These are phyloP conservation scores for Carex cristatella DNA, from an alignment of 176 grass and related monocot species.

Conservation along the genomic window DNA sequence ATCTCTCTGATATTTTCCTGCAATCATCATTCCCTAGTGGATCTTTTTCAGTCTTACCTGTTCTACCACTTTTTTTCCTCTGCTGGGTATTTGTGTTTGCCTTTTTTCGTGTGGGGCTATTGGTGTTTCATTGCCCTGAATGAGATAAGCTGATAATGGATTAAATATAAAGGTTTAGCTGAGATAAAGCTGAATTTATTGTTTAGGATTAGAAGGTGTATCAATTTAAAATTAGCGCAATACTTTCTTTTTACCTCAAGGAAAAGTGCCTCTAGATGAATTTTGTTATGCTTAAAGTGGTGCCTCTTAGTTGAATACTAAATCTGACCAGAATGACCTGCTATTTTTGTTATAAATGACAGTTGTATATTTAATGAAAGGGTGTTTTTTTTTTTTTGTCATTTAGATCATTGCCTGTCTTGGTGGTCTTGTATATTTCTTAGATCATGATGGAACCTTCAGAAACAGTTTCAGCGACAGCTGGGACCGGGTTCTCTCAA, in stretches of 20 bases:
- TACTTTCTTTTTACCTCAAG: background rate
- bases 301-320: background rate
- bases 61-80: background rate
- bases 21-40: background rate
- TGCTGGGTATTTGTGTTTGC: background rate
- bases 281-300: background rate
- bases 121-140: background rate
- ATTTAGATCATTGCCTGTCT: constrained; percentile 72
- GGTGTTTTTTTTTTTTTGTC: background rate
- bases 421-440: constrained; percentile 69
- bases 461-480: constrained; percentile 87
- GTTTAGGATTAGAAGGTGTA: background rate
- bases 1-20: background rate
- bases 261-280: background rate
- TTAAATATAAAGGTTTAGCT: background rate
- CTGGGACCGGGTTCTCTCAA: constrained; percentile 91
- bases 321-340: background rate
- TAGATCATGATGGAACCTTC: constrained; percentile 85
- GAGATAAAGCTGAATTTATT: background rate
- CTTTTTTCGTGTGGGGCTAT: background rate
- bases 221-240: background rate
- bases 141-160: background rate
- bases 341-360: background rate
- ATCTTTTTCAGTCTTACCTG: background rate
- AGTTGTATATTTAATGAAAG: background rate